Percentiles rank a stretch among this genome's conserved stretches.
Conservation (phyloP, 2,329 filamentous ascomycete species). For the Fusarium acutatum region DNA sequence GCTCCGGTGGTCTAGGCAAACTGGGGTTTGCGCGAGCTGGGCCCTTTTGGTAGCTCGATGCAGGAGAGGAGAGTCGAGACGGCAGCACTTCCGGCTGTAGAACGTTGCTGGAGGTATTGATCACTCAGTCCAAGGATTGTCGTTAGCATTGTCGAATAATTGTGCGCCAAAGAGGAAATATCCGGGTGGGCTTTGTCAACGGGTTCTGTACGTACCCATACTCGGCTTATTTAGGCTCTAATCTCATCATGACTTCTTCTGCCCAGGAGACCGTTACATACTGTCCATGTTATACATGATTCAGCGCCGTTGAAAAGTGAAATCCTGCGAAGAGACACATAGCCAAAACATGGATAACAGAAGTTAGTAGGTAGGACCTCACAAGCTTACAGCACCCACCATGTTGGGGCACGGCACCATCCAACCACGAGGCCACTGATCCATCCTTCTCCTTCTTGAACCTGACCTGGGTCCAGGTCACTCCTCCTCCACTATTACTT, state of each 20-base stretch:
- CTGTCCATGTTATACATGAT: not conserved
- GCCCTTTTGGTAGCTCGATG: conserved; percentile 34
- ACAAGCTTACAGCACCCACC: conserved; percentile 23
- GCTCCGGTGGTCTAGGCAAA: conserved; percentile 36
- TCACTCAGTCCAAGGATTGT: conserved; percentile 1
- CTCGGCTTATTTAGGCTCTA: not conserved
- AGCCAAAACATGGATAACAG: not conserved
- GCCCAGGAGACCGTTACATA: not conserved
- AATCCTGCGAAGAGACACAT: not conserved
- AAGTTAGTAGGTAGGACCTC: not conserved
- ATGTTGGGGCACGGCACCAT: conserved; percentile 30
- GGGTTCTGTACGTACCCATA: not conserved
- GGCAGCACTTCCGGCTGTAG: conserved; percentile 30
- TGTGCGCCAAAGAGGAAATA: conserved; percentile 2
- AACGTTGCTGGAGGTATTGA: conserved; percentile 2
- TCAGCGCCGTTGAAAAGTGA: conserved; percentile 1
- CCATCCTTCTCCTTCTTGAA: conserved; percentile 8
- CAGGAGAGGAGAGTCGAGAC: conserved; percentile 14
- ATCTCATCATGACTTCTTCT: conserved; percentile 20
- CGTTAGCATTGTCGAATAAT: not conserved
- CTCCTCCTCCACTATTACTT: conserved; percentile 26
- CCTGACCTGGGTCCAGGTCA: not conserved
- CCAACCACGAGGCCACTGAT: conserved; percentile 28
- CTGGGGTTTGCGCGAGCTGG: conserved; percentile 36
- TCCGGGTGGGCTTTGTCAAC: not conserved